Evolutionary conservation across 2,329 filamentous ascomycete genomes (phyloP).

Genomic region (Periconia sp.): DNA sequence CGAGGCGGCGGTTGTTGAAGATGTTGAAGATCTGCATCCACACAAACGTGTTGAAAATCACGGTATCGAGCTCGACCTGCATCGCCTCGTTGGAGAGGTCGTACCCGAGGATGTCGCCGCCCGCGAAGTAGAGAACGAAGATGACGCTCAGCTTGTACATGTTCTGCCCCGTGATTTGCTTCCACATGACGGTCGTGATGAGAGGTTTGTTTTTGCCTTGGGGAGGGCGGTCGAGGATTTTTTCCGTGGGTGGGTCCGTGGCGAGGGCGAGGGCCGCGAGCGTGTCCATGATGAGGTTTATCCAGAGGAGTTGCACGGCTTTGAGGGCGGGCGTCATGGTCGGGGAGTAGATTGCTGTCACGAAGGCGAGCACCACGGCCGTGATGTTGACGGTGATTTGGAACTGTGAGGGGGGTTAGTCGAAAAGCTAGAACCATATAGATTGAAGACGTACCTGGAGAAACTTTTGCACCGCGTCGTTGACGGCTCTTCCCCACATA

Average conservation of each 20-base stretch:
- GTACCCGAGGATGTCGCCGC: conserved; percentile 58
- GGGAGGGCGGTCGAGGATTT: conserved; percentile 88
- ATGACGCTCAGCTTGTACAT: conserved; percentile 63
- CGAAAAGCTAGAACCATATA: no score
- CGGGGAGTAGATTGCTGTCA: conserved; percentile 83
- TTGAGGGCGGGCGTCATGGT: conserved; percentile 92
- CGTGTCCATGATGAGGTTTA: conserved; percentile 95
- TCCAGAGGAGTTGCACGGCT: conserved; percentile 94
- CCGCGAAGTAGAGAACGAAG: conserved; percentile 64
- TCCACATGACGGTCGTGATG: conserved; percentile 64
- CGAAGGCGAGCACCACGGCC: conserved; percentile 94
- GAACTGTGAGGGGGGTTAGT: conserved; percentile 55
- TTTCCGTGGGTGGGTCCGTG: conserved; percentile 93
- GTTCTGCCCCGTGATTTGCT: conserved; percentile 65
- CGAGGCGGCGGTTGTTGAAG: conserved; percentile 65
- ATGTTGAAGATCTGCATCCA: conserved; percentile 75
- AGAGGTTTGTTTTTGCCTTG: conserved; percentile 87
- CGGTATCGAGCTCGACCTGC: conserved; percentile 57
- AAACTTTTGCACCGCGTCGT: conserved; percentile 98
- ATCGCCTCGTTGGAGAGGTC: conserved; percentile 38
- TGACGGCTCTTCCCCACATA: conserved; percentile 93
- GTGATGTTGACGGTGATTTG: conserved; percentile 98
- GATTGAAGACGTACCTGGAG: conserved; percentile 61
- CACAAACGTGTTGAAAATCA: conserved; percentile 71
- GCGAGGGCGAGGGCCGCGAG: conserved; percentile 92